phyloP scores from a whole-genome alignment of 129 eudicot genomes.

The sunflower (Helianthus annuus) region HanXRQr2.0-SUNRISE NC_035441.2:131155667-131156166 shows the following conservation, averaged over 20 bases:
- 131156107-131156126: too few relatives aligned
- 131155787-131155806: neutral
- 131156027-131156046: too few relatives aligned
- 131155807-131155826: slow-evolving; percentile 78
- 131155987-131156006: too few relatives aligned
- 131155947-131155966: slow-evolving; percentile 80
- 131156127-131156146: too few relatives aligned
- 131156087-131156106: too few relatives aligned
- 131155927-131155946: slow-evolving; percentile 63
- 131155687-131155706: neutral
- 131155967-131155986: too few relatives aligned
- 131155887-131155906: slow-evolving; percentile 52
- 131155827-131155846: slow-evolving; percentile 97
- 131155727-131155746: neutral
- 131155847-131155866: slow-evolving; percentile 99
- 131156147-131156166: too few relatives aligned
- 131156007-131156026: too few relatives aligned
- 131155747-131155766: neutral
- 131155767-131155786: neutral
- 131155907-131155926: slow-evolving; percentile 40
- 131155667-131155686: neutral
- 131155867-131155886: slow-evolving; percentile 89
- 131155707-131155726: neutral
- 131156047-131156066: too few relatives aligned
- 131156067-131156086: too few relatives aligned